Base-by-base conservation (phyloP, 2,329 filamentous ascomycete genomes). In the Alternaria viburni region DNA sequence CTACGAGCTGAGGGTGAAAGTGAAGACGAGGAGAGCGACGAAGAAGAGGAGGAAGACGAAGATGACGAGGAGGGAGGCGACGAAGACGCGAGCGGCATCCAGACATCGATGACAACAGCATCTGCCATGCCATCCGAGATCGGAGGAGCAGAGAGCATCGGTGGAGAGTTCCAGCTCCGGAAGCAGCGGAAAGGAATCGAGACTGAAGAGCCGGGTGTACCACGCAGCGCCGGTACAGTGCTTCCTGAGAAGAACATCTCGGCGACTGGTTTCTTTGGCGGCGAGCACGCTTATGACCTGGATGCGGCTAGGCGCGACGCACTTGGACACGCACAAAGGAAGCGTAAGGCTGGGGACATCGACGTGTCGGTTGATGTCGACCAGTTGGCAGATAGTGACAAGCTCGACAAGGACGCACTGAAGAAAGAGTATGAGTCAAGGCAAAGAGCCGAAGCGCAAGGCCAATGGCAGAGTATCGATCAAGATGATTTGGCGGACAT, bases 401-500 rank as follows among this genome's bases (percentile, higher is more conserved):
- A 90, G 47, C 86, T 98, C 74, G 91, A 87, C 81, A 97, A 95
- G 79, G 94, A 97, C 25, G 92, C 94, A 71, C 80, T 99, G 73
- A 88, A 87, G 79, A 89, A 87, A 74, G 87, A 90, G 76, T 99
- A 96, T 74, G 94, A 98, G 62, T 89, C 85, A 32, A 84, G 89
- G 77, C 86, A 87, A 73, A 86, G 88, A 74, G 86, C 86, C 83
- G 85, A 91, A 84, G 77, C 88, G 81, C 75, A 80, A 57, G 79
- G 79, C 10, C 86, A 90, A 68, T 91, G 91, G 77, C 89, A 89
- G 17, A 93, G 90, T 88, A 87, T 89, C 61, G 90, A 91, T 80
- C 92, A 97, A 78, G 95, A 98, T 71, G 95, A 97, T 77, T 81
- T 99, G 60, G 95, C 90, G 73, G 92, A 97, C 74, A 96, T 99